Conservation (phyloP, 1,284 basidiomycete species). For the Ganoderma lucidum region DNA sequence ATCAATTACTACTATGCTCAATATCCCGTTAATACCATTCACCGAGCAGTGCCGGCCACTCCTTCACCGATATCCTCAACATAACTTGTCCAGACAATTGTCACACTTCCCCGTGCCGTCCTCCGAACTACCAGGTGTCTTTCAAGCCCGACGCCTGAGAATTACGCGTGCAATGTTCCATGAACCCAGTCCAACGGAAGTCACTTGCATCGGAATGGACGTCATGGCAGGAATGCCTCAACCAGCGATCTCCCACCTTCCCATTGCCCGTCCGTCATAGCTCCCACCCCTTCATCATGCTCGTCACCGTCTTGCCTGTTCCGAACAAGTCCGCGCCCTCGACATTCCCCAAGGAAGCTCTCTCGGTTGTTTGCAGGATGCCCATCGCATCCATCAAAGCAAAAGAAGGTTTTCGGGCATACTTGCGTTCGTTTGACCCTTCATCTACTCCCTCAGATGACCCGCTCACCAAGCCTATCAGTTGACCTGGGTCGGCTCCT, state of each 20-base stretch:
- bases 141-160: background rate
- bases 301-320: conserved; percentile 6
- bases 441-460: conserved; percentile 35
- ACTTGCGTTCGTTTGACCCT: conserved; percentile 33
- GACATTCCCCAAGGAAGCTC: background rate
- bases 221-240: background rate
- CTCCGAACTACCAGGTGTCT: background rate
- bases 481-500: conserved; percentile 20
- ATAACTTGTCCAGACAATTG: background rate
- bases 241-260: background rate
- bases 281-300: conserved; percentile 8
- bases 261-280: background rate
- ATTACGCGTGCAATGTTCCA: background rate
- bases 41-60: background rate
- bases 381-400: conserved; percentile 26
- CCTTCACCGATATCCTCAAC: conserved; percentile 4
- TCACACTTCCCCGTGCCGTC: background rate
- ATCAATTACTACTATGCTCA: conserved; percentile 2
- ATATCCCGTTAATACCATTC: background rate
- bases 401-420: conserved; percentile 31
- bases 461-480: conserved; percentile 36
- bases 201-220: background rate
- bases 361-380: conserved; percentile 18
- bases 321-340: background rate
- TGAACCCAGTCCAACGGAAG: background rate